Conservation (phyloP, 192 early-diverging fungal genomes). For the Rhizophlyctis rosea region DNA sequence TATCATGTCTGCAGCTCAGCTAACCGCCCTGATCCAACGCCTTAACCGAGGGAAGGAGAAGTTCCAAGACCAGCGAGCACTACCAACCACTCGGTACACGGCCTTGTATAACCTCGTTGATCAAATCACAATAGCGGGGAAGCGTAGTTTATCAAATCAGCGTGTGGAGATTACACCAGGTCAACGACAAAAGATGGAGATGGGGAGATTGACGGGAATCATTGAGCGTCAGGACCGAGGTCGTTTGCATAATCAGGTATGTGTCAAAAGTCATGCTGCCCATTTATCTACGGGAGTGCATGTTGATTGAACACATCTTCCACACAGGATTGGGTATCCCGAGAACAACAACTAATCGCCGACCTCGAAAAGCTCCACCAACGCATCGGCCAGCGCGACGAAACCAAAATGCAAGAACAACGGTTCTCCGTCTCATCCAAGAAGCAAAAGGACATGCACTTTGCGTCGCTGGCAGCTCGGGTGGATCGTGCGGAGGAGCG, state of each 20-base stretch:
- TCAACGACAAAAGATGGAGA: constrained; percentile 26
- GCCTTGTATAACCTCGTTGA: constrained; percentile 31
- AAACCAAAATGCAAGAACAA: constrained; percentile 26
- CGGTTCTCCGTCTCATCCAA: constrained; percentile 22
- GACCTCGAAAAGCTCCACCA: constrained; percentile 25
- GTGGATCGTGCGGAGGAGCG: constrained; percentile 18
- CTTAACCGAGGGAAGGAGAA: constrained; percentile 31
- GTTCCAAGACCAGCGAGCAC: constrained; percentile 21
- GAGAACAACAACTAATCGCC: constrained; percentile 27
- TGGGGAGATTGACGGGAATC: constrained; percentile 20
- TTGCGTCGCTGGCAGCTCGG: constrained; percentile 7
- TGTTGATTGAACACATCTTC: not conserved
- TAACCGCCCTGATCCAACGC: constrained; percentile 32
- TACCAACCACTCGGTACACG: constrained; percentile 2
- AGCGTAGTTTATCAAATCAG: constrained; percentile 36
- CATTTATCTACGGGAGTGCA: not conserved
- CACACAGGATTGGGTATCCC: constrained; percentile 26
- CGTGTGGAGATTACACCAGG: constrained; percentile 22
- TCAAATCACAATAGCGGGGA: constrained; percentile 30
- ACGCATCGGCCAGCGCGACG: constrained; percentile 5
- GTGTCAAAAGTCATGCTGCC: not conserved
- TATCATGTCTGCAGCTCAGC: constrained; percentile 36
- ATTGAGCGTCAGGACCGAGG: constrained; percentile 29
- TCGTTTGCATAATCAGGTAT: constrained; percentile 35
- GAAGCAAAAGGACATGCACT: constrained; percentile 27